Conservation (phyloP, 2,329 filamentous ascomycete species). For the Fusarium torreyae region DNA sequence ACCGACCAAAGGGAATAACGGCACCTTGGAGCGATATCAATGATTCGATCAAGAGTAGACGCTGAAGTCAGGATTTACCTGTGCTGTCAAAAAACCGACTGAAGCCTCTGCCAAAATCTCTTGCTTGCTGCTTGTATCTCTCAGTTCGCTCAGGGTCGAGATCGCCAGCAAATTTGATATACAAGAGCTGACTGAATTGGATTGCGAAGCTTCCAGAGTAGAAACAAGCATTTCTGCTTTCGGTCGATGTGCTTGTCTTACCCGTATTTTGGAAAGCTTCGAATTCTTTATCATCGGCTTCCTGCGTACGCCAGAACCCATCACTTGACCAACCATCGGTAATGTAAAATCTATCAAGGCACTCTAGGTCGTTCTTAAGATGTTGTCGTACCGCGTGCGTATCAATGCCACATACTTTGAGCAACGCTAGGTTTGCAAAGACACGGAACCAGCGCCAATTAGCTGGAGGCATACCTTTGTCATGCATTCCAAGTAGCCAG, state of each 20-base stretch:
- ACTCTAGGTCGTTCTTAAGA: background rate
- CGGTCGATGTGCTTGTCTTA: background rate
- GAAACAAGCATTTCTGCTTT: too few species aligned
- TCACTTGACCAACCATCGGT: background rate
- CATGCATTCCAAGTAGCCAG: too few species aligned
- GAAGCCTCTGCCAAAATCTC: too few species aligned
- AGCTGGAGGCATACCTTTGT: background rate
- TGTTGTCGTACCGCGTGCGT: background rate
- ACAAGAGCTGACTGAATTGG: conserved; percentile 4
- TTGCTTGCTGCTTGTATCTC: background rate
- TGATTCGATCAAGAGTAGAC: too few species aligned
- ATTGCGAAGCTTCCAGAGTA: conserved; percentile 16
- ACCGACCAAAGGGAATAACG: too few species aligned
- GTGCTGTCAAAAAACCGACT: too few species aligned
- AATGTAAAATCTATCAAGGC: background rate
- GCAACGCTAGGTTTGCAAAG: background rate
- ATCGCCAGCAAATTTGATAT: background rate
- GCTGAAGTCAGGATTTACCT: too few species aligned
- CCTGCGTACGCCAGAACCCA: background rate
- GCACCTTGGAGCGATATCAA: too few species aligned
- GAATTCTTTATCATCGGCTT: too few species aligned
- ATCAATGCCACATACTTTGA: background rate
- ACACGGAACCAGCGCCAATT: background rate
- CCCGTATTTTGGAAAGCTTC: background rate
- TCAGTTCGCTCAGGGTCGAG: background rate